phyloP scores from a whole-genome alignment of 2,329 filamentous ascomycete species.

The Colletotrichum zoysiae region DNA sequence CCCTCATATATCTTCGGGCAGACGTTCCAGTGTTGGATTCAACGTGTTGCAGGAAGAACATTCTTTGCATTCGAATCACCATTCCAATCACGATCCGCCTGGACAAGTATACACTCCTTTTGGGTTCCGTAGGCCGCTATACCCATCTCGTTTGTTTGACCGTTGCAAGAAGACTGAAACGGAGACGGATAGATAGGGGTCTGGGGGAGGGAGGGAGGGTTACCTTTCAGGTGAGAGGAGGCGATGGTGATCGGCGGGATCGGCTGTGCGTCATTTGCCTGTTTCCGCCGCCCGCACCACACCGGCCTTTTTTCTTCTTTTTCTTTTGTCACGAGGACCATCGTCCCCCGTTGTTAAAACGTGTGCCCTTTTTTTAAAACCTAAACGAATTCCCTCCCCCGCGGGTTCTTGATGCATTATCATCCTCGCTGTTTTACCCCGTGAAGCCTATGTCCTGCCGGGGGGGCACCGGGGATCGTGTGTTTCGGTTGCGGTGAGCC shows the following conservation, averaged over 20 bases:
- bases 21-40: too few species aligned
- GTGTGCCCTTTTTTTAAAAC: neutral
- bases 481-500: neutral
- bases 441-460: too few species aligned
- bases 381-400: neutral
- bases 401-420: neutral
- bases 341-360: too few species aligned
- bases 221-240: slow-evolving; percentile 31
- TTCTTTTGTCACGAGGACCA: neutral
- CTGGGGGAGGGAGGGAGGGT: neutral
- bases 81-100: neutral
- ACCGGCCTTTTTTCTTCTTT: neutral
- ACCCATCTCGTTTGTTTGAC: neutral
- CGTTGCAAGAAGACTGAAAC: neutral
- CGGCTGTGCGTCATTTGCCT: slow-evolving; percentile 35
- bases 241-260: slow-evolving; percentile 41
- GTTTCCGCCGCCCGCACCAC: neutral
- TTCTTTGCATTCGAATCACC: neutral
- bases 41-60: neutral
- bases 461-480: too few species aligned
- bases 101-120: neutral
- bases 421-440: neutral
- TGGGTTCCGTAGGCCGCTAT: rapidly evolving
- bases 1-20: neutral
- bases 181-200: neutral